phyloP scores from a whole-genome alignment of 2,329 filamentous ascomycete species.

The Fusarium nisikadoi region DNA sequence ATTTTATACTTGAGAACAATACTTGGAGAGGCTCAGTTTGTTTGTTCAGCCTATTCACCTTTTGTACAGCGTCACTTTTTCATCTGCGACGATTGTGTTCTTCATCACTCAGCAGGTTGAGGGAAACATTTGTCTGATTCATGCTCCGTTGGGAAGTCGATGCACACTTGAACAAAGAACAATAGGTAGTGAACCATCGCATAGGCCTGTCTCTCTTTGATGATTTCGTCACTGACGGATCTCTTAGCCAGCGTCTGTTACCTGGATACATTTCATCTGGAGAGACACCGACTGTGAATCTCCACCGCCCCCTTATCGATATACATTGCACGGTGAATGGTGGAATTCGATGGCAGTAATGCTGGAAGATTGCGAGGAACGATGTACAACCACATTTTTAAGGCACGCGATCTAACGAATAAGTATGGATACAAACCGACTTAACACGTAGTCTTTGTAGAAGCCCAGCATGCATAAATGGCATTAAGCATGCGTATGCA shows the following conservation, averaged over 20 bases:
- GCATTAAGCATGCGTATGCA: neutral
- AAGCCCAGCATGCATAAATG: neutral
- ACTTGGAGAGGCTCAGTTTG: neutral
- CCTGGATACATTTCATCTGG: rapidly evolving
- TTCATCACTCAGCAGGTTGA: neutral
- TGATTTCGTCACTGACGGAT: too few species aligned
- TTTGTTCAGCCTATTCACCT: neutral
- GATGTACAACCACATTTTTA: rapidly evolving
- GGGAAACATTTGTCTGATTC: neutral
- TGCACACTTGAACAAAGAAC: neutral
- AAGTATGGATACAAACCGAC: neutral
- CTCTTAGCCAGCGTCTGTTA: rapidly evolving
- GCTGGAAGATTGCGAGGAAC: neutral
- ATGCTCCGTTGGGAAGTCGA: neutral
- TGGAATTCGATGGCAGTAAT: neutral
- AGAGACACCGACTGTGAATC: neutral
- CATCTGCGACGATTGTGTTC: neutral
- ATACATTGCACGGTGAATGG: too few species aligned
- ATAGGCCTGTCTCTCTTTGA: neutral
- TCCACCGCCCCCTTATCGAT: neutral
- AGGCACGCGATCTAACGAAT: neutral
- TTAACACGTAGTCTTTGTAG: neutral
- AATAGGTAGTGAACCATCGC: rapidly evolving
- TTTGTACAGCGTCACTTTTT: neutral
- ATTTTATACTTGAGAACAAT: neutral